These are phyloP conservation scores for Austroboletus rostrupii DNA, from an alignment of 1,284 basidiomycete genomes.

Conservation along the genomic window DNA sequence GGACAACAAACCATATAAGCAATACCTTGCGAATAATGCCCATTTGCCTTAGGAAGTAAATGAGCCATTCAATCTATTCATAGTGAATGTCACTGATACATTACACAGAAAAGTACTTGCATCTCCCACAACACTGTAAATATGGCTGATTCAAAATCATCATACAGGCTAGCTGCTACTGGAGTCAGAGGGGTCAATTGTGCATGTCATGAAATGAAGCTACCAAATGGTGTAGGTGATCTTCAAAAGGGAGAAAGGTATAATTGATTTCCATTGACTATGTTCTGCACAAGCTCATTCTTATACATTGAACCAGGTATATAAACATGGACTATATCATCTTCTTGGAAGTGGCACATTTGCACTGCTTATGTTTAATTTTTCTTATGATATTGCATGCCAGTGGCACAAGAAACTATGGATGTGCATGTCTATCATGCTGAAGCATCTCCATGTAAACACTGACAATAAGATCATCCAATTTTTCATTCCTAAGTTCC, in stretches of 20 bases:
- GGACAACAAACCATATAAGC: background rate
- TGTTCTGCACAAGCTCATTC: too few species aligned
- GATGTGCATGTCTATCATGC: background rate
- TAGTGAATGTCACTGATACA: too few species aligned
- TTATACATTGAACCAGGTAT: background rate
- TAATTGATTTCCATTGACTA: too few species aligned
- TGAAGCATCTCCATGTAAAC: background rate
- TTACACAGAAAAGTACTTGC: slow-evolving; percentile 3
- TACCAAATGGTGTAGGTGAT: slow-evolving; percentile 18
- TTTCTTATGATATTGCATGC: slow-evolving; percentile 9
- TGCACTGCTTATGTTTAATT: background rate
- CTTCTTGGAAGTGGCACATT: slow-evolving; percentile 2
- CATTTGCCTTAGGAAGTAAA: too few species aligned
- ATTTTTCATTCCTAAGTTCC: slow-evolving; percentile 12
- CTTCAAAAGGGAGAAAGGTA: slow-evolving; percentile 28
- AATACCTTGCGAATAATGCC: background rate
- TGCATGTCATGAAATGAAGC: slow-evolving; percentile 20
- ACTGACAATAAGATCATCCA: background rate
- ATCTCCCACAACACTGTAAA: slow-evolving; percentile 3
- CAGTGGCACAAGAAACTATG: slow-evolving; percentile 4
- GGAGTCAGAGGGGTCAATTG: slow-evolving; percentile 20
- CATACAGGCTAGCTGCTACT: slow-evolving; percentile 10
- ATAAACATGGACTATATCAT: slow-evolving; percentile 11
- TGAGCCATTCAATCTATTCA: too few species aligned
- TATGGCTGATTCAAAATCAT: background rate